These are phyloP conservation scores for Picochlorum sp. DNA, from an alignment of 139 green algal species.

Conservation along the genomic window DNA sequence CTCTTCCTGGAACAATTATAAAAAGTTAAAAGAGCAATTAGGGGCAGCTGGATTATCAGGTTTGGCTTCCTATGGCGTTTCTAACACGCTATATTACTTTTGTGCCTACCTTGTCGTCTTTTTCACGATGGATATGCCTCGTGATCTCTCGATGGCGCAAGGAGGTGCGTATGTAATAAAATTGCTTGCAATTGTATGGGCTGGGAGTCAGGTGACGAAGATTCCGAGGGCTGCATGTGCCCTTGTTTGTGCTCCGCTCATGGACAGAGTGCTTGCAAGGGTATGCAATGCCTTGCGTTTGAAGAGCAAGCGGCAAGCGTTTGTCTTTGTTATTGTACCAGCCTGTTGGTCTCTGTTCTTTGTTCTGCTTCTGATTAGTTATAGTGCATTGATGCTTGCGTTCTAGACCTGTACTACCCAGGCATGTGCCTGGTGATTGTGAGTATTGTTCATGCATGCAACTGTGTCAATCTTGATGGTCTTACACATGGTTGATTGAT, in stretches of 20 bases:
- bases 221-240: constrained; percentile 15
- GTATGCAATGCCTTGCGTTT: constrained; percentile 4
- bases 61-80: constrained; percentile 44
- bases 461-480: too few relatives aligned
- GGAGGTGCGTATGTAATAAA: constrained; percentile 17
- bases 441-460: too few relatives aligned
- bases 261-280: constrained; percentile 11
- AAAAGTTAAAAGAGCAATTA: constrained; percentile 3
- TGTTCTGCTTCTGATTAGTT: too few relatives aligned
- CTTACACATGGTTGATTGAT: too few relatives aligned
- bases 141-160: constrained; percentile 10
- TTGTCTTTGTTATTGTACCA: background rate
- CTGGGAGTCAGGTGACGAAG: constrained; percentile 59
- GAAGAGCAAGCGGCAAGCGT: background rate
- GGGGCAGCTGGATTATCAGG: constrained; percentile 38
- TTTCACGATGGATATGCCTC: background rate
- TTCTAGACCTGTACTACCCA: too few relatives aligned
- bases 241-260: constrained; percentile 7
- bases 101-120: constrained; percentile 8
- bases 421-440: too few relatives aligned
- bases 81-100: constrained; percentile 60
- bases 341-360: background rate
- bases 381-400: too few relatives aligned
- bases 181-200: constrained; percentile 51
- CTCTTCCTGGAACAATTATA: background rate